Evolutionary conservation across 2,329 filamentous ascomycete species (phyloP).

Genomic region (Sporothrix dimorphospora): DNA sequence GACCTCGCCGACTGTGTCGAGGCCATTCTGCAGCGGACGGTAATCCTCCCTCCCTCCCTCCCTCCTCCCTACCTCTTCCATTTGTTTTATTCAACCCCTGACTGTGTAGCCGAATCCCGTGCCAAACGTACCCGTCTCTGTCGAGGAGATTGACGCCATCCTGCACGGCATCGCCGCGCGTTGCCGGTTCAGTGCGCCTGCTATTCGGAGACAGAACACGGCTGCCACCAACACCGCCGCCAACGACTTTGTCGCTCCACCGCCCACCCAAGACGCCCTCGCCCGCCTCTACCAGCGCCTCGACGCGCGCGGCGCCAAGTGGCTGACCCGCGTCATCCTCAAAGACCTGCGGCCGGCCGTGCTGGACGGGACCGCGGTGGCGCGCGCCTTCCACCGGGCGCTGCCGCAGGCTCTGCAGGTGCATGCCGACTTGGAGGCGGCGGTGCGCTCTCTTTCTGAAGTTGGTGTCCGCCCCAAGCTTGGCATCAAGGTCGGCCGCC

Average conservation of each 20-base stretch:
- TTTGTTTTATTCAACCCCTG: neutral
- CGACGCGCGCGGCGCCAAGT: slow-evolving; percentile 75
- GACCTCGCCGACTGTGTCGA: slow-evolving; percentile 77
- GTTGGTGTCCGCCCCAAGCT: slow-evolving; percentile 57
- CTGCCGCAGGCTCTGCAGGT: slow-evolving; percentile 72
- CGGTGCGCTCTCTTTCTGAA: too few species aligned
- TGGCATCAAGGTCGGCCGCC: slow-evolving; percentile 67
- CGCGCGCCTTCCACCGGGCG: slow-evolving; percentile 67
- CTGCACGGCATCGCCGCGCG: slow-evolving; percentile 69
- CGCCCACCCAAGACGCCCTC: slow-evolving; percentile 47
- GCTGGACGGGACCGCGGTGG: slow-evolving; percentile 59
- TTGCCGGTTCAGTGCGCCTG: slow-evolving; percentile 70
- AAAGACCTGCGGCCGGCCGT: slow-evolving; percentile 73
- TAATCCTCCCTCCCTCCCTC: neutral
- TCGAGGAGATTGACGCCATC: slow-evolving; percentile 72
- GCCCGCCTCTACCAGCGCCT: slow-evolving; percentile 62
- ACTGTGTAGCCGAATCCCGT: slow-evolving; percentile 45
- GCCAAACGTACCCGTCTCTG: slow-evolving; percentile 51
- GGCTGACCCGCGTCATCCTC: slow-evolving; percentile 79
- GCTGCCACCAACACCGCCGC: neutral
- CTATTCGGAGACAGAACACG: slow-evolving; percentile 50
- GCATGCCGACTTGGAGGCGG: slow-evolving; percentile 67
- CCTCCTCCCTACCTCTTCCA: neutral
- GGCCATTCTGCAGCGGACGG: slow-evolving; percentile 61
- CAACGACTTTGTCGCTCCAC: neutral